phyloP scores from a whole-genome alignment of 352 stramenopile species.

The Phytopythium sindhum region DNA sequence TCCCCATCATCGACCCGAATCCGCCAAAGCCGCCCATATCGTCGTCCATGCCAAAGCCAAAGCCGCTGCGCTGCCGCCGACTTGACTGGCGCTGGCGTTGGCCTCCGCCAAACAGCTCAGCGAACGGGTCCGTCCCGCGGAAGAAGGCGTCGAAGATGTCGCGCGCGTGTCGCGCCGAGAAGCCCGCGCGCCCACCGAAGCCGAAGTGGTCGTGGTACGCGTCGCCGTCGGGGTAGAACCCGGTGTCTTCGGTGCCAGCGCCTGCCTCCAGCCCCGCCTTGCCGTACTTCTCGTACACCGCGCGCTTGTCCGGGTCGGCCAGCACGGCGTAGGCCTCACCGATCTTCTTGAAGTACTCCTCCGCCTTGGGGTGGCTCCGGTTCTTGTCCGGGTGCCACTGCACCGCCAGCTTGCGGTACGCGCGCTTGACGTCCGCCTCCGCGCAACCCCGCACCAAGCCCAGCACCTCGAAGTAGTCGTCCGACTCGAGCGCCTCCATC shows the following conservation, averaged over 20 bases:
- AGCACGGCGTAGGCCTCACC: slow-evolving; percentile 89
- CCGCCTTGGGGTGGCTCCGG: slow-evolving; percentile 62
- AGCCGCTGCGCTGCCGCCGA: slow-evolving; percentile 7
- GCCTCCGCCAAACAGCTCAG: slow-evolving; percentile 39
- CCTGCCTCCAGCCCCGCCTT: slow-evolving; percentile 25
- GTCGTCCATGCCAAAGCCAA: slow-evolving; percentile 20
- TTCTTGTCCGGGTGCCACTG: slow-evolving; percentile 96
- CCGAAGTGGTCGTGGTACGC: slow-evolving; percentile 21
- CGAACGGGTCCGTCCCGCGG: slow-evolving; percentile 50
- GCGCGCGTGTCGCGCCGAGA: slow-evolving; percentile 51
- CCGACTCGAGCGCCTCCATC: slow-evolving; percentile 51
- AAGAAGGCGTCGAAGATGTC: slow-evolving; percentile 81
- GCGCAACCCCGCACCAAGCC: slow-evolving; percentile 33
- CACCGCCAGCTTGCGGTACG: slow-evolving; percentile 70
- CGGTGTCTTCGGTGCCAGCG: background rate
- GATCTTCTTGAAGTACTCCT: slow-evolving; percentile 90
- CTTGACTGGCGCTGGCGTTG: background rate
- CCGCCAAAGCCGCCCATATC: slow-evolving; percentile 14
- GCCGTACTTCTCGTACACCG: slow-evolving; percentile 48
- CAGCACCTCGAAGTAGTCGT: slow-evolving; percentile 75
- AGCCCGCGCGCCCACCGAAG: slow-evolving; percentile 18
- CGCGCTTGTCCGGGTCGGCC: slow-evolving; percentile 62
- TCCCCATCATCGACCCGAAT: slow-evolving; percentile 33
- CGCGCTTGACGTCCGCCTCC: slow-evolving; percentile 55
- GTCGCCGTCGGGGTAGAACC: background rate